Evolutionary conservation across 495 filamentous ascomycete genomes (phyloP).

Genomic region (Opeltia flavorubescens): DNA sequence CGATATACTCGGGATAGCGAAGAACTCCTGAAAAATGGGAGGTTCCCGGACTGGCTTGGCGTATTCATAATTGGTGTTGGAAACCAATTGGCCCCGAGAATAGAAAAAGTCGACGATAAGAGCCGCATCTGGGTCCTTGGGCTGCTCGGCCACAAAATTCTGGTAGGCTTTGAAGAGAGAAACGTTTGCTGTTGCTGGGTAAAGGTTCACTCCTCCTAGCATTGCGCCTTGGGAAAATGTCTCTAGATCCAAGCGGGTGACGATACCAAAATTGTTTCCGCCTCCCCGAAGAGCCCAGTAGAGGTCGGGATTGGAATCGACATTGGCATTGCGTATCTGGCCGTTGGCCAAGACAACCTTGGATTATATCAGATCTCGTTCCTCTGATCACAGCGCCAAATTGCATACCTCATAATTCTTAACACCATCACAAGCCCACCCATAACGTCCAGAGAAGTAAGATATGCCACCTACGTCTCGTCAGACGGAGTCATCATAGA

Average conservation of each 20-base stretch:
- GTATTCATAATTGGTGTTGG: slow-evolving; percentile 27
- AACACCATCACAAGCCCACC: slow-evolving; percentile 38
- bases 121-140: slow-evolving; percentile 28
- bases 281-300: slow-evolving; percentile 35
- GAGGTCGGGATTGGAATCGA: slow-evolving; percentile 27
- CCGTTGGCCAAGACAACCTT: slow-evolving; percentile 29
- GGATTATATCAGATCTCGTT: background rate
- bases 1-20: slow-evolving; percentile 21
- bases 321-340: slow-evolving; percentile 25
- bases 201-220: slow-evolving; percentile 22
- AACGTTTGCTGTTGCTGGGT: slow-evolving; percentile 5
- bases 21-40: slow-evolving; percentile 28
- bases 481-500: background rate
- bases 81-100: slow-evolving; percentile 18
- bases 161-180: slow-evolving; percentile 23
- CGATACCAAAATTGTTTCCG: slow-evolving; percentile 33
- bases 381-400: background rate
- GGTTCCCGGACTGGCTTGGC: slow-evolving; percentile 25
- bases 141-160: slow-evolving; percentile 23
- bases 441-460: slow-evolving; percentile 29
- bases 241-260: slow-evolving; percentile 30
- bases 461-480: slow-evolving; percentile 22
- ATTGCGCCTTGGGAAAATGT: slow-evolving; percentile 24
- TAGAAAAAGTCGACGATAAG: slow-evolving; percentile 31
- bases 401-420: slow-evolving; percentile 28